Conservation (phyloP, 2,329 filamentous ascomycete genomes). For the Beauveria medogensis region DNA sequence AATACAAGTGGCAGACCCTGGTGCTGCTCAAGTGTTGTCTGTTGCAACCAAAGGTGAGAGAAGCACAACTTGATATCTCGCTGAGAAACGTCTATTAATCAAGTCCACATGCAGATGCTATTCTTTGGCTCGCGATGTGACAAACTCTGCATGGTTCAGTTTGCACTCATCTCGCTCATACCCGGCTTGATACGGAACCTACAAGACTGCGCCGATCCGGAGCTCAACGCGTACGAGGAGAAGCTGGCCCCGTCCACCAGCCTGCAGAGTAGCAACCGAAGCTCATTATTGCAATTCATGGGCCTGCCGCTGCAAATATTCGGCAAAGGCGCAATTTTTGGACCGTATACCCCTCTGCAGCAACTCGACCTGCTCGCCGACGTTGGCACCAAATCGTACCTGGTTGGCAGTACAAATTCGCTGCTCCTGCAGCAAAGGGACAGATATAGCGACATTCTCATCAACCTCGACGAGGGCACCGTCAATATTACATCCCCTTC, state of each 20-base stretch:
- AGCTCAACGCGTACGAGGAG: slow-evolving; percentile 75
- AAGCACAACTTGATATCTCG: slow-evolving; percentile 3
- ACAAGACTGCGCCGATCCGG: slow-evolving; percentile 94
- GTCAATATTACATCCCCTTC: slow-evolving; percentile 78
- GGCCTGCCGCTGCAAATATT: slow-evolving; percentile 92
- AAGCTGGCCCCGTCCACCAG: slow-evolving; percentile 70
- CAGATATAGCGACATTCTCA: slow-evolving; percentile 89
- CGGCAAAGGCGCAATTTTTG: slow-evolving; percentile 90
- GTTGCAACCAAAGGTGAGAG: slow-evolving; percentile 78
- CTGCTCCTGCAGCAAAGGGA: slow-evolving; percentile 89
- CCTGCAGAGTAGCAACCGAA: slow-evolving; percentile 83
- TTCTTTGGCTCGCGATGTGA: slow-evolving; percentile 98
- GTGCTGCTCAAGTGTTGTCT: slow-evolving; percentile 90
- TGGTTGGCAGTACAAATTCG: slow-evolving; percentile 95
- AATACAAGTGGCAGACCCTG: slow-evolving; percentile 91
- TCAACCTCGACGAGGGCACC: slow-evolving; percentile 86
- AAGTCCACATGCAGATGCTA: slow-evolving; percentile 66
- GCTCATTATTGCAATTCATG: slow-evolving; percentile 87
- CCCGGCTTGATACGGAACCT: slow-evolving; percentile 84
- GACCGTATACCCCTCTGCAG: slow-evolving; percentile 92
- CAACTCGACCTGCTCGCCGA: slow-evolving; percentile 92
- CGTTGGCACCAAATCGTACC: slow-evolving; percentile 90
- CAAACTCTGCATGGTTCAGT: slow-evolving; percentile 95
- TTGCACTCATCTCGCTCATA: slow-evolving; percentile 90
- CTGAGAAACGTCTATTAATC: background rate